Evolutionary conservation across 371 early-diverging fungal genomes (phyloP).

Genomic region (Mucor circinelloides): DNA sequence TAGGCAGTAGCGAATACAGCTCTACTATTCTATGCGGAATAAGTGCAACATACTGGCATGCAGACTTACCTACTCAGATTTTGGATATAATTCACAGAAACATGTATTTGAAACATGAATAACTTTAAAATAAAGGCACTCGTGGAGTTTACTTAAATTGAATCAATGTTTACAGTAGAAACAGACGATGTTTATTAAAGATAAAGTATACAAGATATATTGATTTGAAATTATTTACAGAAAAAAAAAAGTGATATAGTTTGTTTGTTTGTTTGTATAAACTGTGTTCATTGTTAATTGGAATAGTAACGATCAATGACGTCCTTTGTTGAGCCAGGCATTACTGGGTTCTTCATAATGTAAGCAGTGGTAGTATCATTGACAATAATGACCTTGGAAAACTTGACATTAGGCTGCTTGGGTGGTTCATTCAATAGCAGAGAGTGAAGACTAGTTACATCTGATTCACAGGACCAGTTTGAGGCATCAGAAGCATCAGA

Average conservation of each 20-base stretch:
- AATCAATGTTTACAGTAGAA: neutral
- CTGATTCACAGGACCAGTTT: conserved; percentile 1
- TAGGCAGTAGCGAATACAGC: too few species aligned
- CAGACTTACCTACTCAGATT: too few species aligned
- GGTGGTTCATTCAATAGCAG: neutral
- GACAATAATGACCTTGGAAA: conserved; percentile 15
- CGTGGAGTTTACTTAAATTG: neutral
- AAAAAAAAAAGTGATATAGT: neutral
- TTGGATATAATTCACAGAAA: neutral
- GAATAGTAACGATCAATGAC: conserved; percentile 14
- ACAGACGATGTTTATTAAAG: neutral
- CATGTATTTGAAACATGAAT: neutral
- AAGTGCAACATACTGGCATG: too few species aligned
- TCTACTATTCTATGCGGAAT: too few species aligned
- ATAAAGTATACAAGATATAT: neutral
- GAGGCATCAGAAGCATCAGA: neutral
- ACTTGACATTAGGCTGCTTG: conserved; percentile 3
- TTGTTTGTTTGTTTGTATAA: neutral
- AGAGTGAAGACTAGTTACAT: neutral
- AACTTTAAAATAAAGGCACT: neutral
- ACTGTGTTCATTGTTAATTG: neutral
- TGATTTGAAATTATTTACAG: neutral
- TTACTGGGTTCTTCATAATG: neutral
- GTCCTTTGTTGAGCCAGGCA: conserved; percentile 8
- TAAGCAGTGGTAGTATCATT: conserved; percentile 9